Evolutionary conservation across 2,329 filamentous ascomycete genomes (phyloP), one percentile per base, ranked within the genome.

Genomic region (Triangularia verruculosa): DNA sequence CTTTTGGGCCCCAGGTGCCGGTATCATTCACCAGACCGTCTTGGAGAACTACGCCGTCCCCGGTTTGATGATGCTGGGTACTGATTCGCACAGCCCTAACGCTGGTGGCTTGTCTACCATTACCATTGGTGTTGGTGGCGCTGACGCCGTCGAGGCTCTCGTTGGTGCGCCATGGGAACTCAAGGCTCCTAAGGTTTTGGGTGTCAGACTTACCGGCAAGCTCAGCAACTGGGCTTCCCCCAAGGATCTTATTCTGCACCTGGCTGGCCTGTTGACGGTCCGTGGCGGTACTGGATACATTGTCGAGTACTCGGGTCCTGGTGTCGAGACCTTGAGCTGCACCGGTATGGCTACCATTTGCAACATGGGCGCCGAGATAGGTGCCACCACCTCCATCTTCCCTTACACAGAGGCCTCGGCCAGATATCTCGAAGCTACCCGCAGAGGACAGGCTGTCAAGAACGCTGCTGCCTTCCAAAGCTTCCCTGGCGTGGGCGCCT

Each of bases 11-110:
- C 93, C 93, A 0, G 93, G 93, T 65, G 93, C 93, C 7, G 93
- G 93, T 67, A 97, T 97, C 69, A 97, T 99, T 69, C 95, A 99
- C 79, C 95, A 99, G 84, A 96, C 92, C 59, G 95, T 99, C 22
- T 79, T 99, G 71, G 95, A 99, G 81, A 98, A 99, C 79, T 99
- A 99, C 75, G 91, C 93, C 32, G 88, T 94, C n/a, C 95, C 95
- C 20, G 95, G 95, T 57, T 79, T 98, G 71, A 97, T 99, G 93
- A 98, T 99, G 93, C 85, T 99, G 47, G 95, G 95, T 62, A 99
- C 95, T 28, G 95, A 99, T 78, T 96, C 92, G 73, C 95, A 99
- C 78, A 97, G 93, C 54, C 95, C 95, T 52, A 99, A 98, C 74
- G 95, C 92, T n/a, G 95, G 95, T 71, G 95, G 95, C 64, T 82